These are phyloP conservation scores for Clausena lansium DNA, from an alignment of 345 rosid species.

Conservation along the genomic window DNA sequence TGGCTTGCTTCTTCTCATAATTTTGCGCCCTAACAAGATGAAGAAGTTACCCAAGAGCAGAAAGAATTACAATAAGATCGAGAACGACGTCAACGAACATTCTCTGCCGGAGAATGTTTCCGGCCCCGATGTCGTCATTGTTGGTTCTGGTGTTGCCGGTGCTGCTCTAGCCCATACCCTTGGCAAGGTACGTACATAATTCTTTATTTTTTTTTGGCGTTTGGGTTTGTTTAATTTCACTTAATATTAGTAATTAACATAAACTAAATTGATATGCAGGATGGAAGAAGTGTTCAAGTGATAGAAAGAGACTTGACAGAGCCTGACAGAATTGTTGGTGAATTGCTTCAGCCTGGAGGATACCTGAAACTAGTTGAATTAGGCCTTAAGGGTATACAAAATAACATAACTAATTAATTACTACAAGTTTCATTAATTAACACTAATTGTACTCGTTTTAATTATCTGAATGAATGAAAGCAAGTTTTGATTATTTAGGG, in stretches of 20 bases:
- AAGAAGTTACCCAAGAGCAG: slow-evolving; percentile 3
- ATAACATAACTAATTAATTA: neutral
- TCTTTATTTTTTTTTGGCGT: no score
- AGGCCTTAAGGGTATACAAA: slow-evolving; percentile 47
- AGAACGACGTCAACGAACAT: neutral
- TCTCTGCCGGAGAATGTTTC: slow-evolving; percentile 13
- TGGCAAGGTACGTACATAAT: slow-evolving; percentile 31
- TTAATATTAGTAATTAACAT: no score
- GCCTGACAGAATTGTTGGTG: slow-evolving; percentile 62
- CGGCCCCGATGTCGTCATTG: slow-evolving; percentile 35
- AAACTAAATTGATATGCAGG: slow-evolving; percentile 28
- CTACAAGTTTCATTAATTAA: no score
- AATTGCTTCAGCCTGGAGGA: slow-evolving; percentile 64
- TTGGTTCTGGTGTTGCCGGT: slow-evolving; percentile 53
- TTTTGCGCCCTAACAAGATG: slow-evolving; percentile 19
- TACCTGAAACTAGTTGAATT: slow-evolving; percentile 51
- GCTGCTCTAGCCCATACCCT: slow-evolving; percentile 61
- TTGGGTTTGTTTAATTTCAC: neutral
- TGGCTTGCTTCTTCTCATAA: slow-evolving; percentile 18
- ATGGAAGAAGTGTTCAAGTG: slow-evolving; percentile 51
- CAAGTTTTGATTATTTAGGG: neutral
- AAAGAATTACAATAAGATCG: neutral
- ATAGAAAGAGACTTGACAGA: slow-evolving; percentile 58
- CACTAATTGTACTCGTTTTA: neutral
- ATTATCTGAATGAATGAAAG: neutral